Evolutionary conservation across 1,284 basidiomycete species (phyloP), one percentile per base, ranked within the genome.

Genomic region (Microbotryomycetes sp.): DNA sequence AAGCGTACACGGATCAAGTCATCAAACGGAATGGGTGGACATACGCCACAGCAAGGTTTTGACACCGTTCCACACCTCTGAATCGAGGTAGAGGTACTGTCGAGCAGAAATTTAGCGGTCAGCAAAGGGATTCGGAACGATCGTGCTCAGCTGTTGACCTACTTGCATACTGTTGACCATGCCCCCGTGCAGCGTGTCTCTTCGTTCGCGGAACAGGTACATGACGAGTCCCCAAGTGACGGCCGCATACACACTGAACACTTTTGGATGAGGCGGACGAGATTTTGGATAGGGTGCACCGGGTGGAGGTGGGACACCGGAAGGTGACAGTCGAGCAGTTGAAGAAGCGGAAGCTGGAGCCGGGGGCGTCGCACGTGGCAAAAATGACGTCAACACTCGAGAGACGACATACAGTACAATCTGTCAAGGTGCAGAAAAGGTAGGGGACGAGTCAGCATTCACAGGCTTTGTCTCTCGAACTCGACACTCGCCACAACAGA

Each of bases 321-420:
- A 75, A 16, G 77, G 68, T 31, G 77, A 70, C 7, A 74, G 68
- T 29, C 63, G 70, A 32, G 42, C 71, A 32, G 81, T 76, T 53
- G 77, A 73, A 36, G 32, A 26, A 49, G 46, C 15, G 42, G 49
- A n/a, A 73, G 73, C 15, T 74, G 74, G 51, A 68, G 61, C 56
- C 1, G 61, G 73, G n/a, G 58, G 66, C 56, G 55, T 71, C 52
- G 74, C 76, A 67, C 92, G 84, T 6, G 92, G 89, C 36, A 96
- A 80, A 79, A 92, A 85, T 4, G 92, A 88, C 23, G 92, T 86
- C 56, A 94, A 80, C 47, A 92, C 88, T 57, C 92, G 86, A 22
- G 89, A 91, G 66, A 88, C 84, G 67, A 94, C 89, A 75, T 98
- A 99, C 60, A 99, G 84, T 12, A 98, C 96, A 69, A 98, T 97